A percentile compares a stretch with the other conserved stretches of the same genome.
These are phyloP conservation scores for Cavenderia fasciculata DNA, from an alignment of 78 protist genomes.

Conservation along the genomic window DNA sequence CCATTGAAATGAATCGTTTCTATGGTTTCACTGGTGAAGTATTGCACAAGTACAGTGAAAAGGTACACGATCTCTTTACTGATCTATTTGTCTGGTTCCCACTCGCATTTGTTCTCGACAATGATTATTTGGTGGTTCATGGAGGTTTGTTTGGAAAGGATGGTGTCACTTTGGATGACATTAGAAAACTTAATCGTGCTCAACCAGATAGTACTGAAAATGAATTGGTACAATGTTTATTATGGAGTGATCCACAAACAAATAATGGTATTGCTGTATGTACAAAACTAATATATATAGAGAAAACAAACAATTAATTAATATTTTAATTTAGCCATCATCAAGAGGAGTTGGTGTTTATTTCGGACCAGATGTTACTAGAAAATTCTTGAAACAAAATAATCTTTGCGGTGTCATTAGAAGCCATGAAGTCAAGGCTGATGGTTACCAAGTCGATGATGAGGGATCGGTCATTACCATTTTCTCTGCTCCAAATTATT, in stretches of 20 bases:
- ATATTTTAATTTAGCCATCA: constrained; percentile 37
- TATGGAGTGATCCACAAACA: constrained; percentile 96
- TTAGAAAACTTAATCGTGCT: constrained; percentile 78
- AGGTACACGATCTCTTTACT: constrained; percentile 76
- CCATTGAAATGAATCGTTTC: constrained; percentile 88
- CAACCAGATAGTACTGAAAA: constrained; percentile 80
- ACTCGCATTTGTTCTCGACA: constrained; percentile 75
- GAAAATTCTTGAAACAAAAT: constrained; percentile 86
- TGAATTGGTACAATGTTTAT: constrained; percentile 90
- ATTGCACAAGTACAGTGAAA: constrained; percentile 77
- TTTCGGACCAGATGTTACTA: constrained; percentile 96
- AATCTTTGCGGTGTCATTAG: constrained; percentile 88
- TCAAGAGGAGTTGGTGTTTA: constrained; percentile 95
- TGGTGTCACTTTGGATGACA: constrained; percentile 92
- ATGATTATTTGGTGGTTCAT: constrained; percentile 84
- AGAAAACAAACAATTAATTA: too few species aligned
- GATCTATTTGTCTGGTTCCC: constrained; percentile 93
- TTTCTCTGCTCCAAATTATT: constrained; percentile 98
- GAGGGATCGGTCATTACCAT: constrained; percentile 93
- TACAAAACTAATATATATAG: too few species aligned
- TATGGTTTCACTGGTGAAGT: constrained; percentile 98
- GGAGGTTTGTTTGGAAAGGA: constrained; percentile 94
- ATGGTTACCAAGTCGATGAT: constrained; percentile 90
- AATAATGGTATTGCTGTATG: constrained; percentile 86
- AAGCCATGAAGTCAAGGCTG: constrained; percentile 94